Evolutionary conservation across 176 grass and related monocot genomes (phyloP).

Genomic region (Dactylis glomerata): DNA sequence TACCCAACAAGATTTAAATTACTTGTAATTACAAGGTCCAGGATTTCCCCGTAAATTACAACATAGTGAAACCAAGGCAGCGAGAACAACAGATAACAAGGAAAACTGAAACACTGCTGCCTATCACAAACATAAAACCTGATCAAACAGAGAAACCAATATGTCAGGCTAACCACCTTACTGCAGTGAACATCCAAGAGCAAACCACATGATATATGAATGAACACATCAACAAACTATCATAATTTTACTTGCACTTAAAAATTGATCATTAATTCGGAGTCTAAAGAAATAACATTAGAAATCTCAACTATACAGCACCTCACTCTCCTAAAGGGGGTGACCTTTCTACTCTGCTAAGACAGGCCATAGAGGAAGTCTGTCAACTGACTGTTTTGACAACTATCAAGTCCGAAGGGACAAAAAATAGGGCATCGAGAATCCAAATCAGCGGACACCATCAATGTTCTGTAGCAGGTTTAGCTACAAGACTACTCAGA

Average conservation of each 20-base stretch:
- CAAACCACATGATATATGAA: neutral
- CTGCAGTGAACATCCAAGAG: neutral
- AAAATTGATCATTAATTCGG: neutral
- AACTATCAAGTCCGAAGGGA: neutral
- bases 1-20: neutral
- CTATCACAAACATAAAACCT: neutral
- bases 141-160: neutral
- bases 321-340: constrained; percentile 13
- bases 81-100: neutral
- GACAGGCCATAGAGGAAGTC: neutral
- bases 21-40: neutral
- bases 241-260: neutral
- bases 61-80: neutral
- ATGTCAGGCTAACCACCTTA: too few species aligned
- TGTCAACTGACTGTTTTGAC: neutral
- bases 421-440: neutral
- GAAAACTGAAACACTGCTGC: too few species aligned
- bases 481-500: neutral
- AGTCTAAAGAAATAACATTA: neutral
- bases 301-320: neutral
- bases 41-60: neutral
- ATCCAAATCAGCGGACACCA: neutral
- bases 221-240: neutral
- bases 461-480: constrained; percentile 4
- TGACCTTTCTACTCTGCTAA: constrained; percentile 6